Percentiles rank a stretch among this genome's conserved stretches.
phyloP scores from a whole-genome alignment of 2,329 filamentous ascomycete genomes.

The Talaromyces sp. region DNA sequence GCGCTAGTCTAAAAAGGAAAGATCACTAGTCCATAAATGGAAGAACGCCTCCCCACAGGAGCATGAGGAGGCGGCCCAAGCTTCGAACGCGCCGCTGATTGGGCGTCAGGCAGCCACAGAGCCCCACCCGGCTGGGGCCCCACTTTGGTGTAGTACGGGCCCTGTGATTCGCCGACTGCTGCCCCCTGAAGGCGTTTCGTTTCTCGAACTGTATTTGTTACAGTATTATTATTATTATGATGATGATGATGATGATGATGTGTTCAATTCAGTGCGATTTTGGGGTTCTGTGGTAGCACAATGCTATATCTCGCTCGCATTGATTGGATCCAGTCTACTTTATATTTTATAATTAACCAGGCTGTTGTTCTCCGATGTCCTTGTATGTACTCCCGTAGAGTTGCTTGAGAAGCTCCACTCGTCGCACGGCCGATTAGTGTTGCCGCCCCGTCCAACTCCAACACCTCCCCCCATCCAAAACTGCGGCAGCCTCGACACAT shows the following conservation, averaged over 20 bases:
- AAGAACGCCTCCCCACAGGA: neutral
- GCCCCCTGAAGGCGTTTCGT: neutral
- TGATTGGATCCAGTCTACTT: neutral
- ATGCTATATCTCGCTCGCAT: neutral
- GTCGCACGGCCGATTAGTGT: neutral
- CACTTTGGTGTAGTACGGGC: neutral
- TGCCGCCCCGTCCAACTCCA: neutral
- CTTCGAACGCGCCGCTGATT: neutral
- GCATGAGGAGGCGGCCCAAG: constrained; percentile 1
- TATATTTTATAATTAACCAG: neutral
- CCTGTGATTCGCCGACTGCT: neutral
- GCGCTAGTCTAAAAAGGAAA: neutral
- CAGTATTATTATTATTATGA: neutral
- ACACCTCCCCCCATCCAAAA: neutral
- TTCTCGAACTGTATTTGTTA: neutral
- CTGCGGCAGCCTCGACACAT: neutral
- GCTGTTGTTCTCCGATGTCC: neutral
- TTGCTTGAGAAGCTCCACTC: neutral
- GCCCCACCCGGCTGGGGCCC: neutral
- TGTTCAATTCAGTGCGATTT: neutral
- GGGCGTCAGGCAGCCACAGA: neutral
- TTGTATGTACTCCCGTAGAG: too few relatives aligned
- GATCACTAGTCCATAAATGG: neutral
- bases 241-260: neutral
- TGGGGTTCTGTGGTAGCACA: neutral